Conservation (phyloP, 2,329 filamentous ascomycete species). For the Cordyceps militaris region DNA sequence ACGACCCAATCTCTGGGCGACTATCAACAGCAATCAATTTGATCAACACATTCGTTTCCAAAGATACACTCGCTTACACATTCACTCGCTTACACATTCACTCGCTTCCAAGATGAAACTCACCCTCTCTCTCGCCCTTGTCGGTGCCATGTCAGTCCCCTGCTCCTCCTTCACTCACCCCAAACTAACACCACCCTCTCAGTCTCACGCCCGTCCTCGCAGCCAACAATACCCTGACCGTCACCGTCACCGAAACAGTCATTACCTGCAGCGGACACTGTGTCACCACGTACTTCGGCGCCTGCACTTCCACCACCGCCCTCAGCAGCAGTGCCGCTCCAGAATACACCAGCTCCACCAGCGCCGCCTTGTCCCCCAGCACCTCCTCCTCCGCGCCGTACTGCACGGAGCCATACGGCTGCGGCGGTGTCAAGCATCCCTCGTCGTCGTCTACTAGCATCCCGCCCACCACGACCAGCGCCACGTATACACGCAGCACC, state of each 20-base stretch:
- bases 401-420: conserved; percentile 14
- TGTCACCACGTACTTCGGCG: not conserved
- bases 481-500: not conserved
- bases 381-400: not conserved
- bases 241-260: conserved; percentile 24
- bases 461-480: not conserved
- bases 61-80: not conserved
- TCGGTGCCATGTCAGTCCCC: conserved; percentile 2
- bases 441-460: not conserved
- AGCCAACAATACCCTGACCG: conserved; percentile 22
- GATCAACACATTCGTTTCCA: conserved; percentile 3
- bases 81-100: not conserved
- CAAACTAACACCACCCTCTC: conserved; percentile 12
- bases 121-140: not conserved
- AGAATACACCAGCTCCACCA: not conserved
- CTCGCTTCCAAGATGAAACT: conserved; percentile 7
- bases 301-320: conserved; percentile 10
- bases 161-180: not conserved
- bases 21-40: not conserved
- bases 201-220: conserved; percentile 19
- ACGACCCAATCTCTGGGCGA: not conserved
- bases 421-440: conserved; percentile 8
- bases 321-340: not conserved
- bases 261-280: not conserved
- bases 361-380: not conserved